Evolutionary conservation across 768 basidiomycete species (phyloP).

Genomic region (Gymnopilus junonius): DNA sequence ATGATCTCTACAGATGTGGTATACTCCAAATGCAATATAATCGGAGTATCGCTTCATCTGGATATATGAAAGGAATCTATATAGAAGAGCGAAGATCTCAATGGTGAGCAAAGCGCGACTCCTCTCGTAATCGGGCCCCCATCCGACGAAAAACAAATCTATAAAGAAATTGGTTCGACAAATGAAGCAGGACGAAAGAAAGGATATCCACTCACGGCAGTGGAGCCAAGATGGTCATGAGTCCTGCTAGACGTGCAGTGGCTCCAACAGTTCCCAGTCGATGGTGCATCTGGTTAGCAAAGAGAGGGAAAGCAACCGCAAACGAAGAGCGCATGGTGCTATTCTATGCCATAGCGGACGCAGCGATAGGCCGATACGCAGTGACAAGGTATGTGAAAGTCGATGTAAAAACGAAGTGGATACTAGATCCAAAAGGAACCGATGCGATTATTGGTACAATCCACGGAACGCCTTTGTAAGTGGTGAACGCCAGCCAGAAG

Average conservation of each 20-base stretch:
- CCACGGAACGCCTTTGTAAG: conserved; percentile 56
- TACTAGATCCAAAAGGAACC: conserved; percentile 64
- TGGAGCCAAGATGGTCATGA: conserved; percentile 65
- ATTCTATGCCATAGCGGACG: conserved; percentile 71
- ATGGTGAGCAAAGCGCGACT: conserved; percentile 13
- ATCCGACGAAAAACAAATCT: conserved; percentile 23
- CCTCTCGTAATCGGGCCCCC: conserved; percentile 12
- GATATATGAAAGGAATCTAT: background rate
- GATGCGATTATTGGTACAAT: conserved; percentile 69
- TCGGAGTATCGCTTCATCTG: too few relatives aligned
- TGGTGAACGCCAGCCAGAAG: conserved; percentile 67
- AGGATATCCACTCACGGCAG: conserved; percentile 48
- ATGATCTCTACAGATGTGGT: too few relatives aligned
- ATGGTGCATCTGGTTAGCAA: conserved; percentile 71
- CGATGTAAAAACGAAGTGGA: conserved; percentile 72
- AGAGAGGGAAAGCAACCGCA: conserved; percentile 65
- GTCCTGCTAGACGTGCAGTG: conserved; percentile 69
- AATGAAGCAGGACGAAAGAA: background rate
- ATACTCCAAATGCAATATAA: background rate
- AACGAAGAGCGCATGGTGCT: conserved; percentile 64
- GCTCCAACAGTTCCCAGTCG: conserved; percentile 74
- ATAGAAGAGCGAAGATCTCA: background rate
- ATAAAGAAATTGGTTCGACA: background rate
- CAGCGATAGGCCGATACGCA: conserved; percentile 66
- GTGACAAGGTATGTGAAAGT: conserved; percentile 77